Conservation (phyloP, 768 basidiomycete species). For the Boletales sp. region DNA sequence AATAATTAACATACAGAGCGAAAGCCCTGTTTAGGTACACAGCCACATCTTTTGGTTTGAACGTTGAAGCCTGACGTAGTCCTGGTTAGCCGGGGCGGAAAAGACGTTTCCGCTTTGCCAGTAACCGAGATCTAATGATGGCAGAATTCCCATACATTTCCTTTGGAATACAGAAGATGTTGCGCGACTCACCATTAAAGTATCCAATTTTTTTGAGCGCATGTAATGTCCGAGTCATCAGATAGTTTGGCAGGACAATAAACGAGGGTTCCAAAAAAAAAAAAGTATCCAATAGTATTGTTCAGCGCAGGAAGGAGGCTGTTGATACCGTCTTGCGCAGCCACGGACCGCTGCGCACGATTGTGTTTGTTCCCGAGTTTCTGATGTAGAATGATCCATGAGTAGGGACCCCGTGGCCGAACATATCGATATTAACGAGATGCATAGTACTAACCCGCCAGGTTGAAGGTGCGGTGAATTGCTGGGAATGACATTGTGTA, state of each 20-base stretch:
- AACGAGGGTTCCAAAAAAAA: no score
- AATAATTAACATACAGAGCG: slow-evolving; percentile 6
- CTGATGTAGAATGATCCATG: slow-evolving; percentile 19
- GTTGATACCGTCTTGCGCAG: slow-evolving; percentile 42
- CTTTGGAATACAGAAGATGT: no score
- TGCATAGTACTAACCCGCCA: slow-evolving; percentile 39
- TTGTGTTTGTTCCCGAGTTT: slow-evolving; percentile 40
- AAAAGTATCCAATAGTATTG: slow-evolving; percentile 38
- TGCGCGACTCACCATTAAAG: slow-evolving; percentile 37
- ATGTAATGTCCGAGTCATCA: no score
- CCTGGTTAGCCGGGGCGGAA: slow-evolving; percentile 44
- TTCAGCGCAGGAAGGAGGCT: slow-evolving; percentile 37
- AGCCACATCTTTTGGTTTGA: slow-evolving; percentile 5
- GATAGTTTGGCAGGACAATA: no score
- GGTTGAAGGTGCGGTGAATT: slow-evolving; percentile 38
- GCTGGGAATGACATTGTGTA: slow-evolving; percentile 29
- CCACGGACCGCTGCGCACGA: slow-evolving; percentile 37
- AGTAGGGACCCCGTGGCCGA: no score
- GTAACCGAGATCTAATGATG: slow-evolving; percentile 40
- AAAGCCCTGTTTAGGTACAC: slow-evolving; percentile 7
- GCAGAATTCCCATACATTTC: no score
- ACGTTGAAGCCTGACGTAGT: not conserved
- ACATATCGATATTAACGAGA: no score
- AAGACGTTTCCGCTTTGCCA: slow-evolving; percentile 54
- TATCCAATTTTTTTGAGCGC: no score